These are phyloP conservation scores for Evansstolkia leycettana DNA, from an alignment of 495 filamentous ascomycete species.

Conservation along the genomic window DNA sequence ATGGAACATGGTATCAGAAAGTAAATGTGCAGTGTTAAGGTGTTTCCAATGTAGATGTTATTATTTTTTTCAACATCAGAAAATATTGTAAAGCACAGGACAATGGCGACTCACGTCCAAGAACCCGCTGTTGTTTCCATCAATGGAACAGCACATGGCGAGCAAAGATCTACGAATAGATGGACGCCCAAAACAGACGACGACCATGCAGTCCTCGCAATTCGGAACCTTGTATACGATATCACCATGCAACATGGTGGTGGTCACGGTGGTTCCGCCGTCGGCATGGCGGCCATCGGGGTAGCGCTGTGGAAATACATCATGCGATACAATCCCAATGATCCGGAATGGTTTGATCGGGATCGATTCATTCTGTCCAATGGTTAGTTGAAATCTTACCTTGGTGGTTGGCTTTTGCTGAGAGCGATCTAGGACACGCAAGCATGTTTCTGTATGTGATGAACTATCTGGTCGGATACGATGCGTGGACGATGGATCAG, in stretches of 20 bases:
- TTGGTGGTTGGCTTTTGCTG: no score
- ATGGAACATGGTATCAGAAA: no score
- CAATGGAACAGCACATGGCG: no score
- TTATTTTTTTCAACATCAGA: no score
- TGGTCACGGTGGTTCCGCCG: constrained; percentile 53
- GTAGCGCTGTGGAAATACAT: constrained; percentile 82
- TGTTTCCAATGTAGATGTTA: no score
- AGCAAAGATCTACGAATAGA: no score
- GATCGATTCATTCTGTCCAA: constrained; percentile 77
- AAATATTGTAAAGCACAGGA: no score
- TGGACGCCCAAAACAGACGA: no score
- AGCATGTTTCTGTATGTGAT: constrained; percentile 38
- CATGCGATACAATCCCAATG: constrained; percentile 87
- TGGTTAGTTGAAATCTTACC: constrained; percentile 1
- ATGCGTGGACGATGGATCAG: constrained; percentile 36
- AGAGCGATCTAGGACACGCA: constrained; percentile 21
- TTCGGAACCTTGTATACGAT: constrained; percentile 33
- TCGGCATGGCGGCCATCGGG: constrained; percentile 81
- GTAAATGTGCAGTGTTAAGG: no score
- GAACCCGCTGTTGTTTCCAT: no score
- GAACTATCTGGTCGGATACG: constrained; percentile 35
- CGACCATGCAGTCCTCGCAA: constrained; percentile 21
- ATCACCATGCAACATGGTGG: constrained; percentile 34
- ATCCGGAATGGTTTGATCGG: constrained; percentile 74
- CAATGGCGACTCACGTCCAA: no score